Evolutionary conservation across 345 rosid species (phyloP).

Genomic region (Cochlearia excelsa): DNA sequence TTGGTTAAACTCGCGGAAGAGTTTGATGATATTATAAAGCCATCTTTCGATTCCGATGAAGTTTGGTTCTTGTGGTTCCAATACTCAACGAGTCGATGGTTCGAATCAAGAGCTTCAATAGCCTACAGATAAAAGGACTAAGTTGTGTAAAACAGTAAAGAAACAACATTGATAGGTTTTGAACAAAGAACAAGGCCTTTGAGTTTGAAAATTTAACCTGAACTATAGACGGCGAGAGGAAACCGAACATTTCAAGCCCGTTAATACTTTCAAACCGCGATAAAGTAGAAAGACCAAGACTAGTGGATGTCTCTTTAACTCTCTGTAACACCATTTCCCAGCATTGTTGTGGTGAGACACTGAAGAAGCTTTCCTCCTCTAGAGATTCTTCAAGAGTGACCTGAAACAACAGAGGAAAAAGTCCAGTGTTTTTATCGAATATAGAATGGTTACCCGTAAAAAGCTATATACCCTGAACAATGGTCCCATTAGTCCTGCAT

Average conservation of each 20-base stretch:
- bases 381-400: constrained; percentile 74
- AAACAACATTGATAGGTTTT: background rate
- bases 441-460: background rate
- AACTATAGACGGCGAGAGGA: constrained; percentile 55
- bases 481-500: constrained; percentile 84
- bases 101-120: constrained; percentile 77
- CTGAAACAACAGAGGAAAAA: constrained; percentile 40
- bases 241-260: constrained; percentile 88
- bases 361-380: constrained; percentile 41
- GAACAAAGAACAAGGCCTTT: background rate
- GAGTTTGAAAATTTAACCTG: constrained; percentile 44
- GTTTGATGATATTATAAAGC: constrained; percentile 27
- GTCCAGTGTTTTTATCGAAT: background rate
- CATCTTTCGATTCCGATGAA: constrained; percentile 31
- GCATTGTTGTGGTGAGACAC: constrained; percentile 66
- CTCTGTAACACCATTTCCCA: constrained; percentile 77
- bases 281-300: constrained; percentile 40
- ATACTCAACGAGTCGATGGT: constrained; percentile 63
- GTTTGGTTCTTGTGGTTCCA: constrained; percentile 54
- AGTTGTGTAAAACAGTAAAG: constrained; percentile 7
- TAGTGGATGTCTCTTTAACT: constrained; percentile 37
- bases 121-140: constrained; percentile 41
- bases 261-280: constrained; percentile 39
- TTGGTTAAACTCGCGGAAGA: constrained; percentile 31
- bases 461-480: constrained; percentile 60